Evolutionary conservation across 345 rosid species (phyloP).

Genomic region (Citrus hindsii): DNA sequence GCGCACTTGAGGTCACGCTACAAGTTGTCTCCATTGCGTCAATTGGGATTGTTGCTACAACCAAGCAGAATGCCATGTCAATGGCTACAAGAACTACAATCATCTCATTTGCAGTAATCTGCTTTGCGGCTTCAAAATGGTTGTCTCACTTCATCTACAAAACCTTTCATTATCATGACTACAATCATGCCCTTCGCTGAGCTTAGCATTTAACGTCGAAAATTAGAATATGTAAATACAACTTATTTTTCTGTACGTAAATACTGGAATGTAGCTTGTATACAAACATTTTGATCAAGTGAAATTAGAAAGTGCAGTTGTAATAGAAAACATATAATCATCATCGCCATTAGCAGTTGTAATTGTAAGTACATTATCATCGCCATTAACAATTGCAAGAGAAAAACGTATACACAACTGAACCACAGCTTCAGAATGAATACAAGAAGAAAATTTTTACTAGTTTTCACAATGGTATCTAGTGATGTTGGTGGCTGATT

Average conservation of each 20-base stretch:
- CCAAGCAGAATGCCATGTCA: slow-evolving; percentile 42
- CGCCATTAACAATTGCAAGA: slow-evolving; percentile 29
- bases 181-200: slow-evolving; percentile 67
- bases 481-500: slow-evolving; percentile 67
- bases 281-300: neutral
- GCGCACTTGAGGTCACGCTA: slow-evolving; percentile 48
- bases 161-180: slow-evolving; percentile 70
- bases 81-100: slow-evolving; percentile 36
- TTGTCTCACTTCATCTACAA: slow-evolving; percentile 68
- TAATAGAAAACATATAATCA: slow-evolving; percentile 5
- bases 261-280: neutral
- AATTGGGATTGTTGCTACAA: slow-evolving; percentile 54
- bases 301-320: neutral
- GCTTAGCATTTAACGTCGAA: neutral
- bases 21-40: slow-evolving; percentile 51
- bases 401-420: slow-evolving; percentile 21
- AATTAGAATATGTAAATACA: neutral
- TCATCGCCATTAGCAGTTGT: slow-evolving; percentile 31
- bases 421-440: slow-evolving; percentile 24
- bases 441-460: slow-evolving; percentile 45
- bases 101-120: slow-evolving; percentile 42
- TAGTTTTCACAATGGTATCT: slow-evolving; percentile 80
- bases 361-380: slow-evolving; percentile 27
- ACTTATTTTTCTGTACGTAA: no score
- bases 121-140: slow-evolving; percentile 76